Evolutionary conservation across 306 rosid genomes (phyloP), one percentile per base, ranked within the genome.

Genomic region (Begonia masoniana): DNA sequence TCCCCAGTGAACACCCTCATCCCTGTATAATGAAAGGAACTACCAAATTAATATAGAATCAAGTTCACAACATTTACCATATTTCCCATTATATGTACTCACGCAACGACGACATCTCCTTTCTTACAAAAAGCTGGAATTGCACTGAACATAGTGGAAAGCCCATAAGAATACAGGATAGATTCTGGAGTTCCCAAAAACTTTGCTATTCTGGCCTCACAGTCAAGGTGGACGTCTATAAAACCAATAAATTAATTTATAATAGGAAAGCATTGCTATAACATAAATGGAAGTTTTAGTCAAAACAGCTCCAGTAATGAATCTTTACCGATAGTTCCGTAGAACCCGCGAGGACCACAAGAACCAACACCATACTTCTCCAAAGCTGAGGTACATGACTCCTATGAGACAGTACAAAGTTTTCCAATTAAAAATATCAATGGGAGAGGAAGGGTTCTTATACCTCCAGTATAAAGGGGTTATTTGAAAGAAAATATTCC

Each of bases 1-100:
- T 66, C 96, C 96, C 99, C 99, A 92, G 67, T 92, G 99, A 50
- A 86, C 99, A 63, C 96, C 99, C 64, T 92, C 99, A 41, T 92
- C 99, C 61, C 96, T 92, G 74, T 55, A 66, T 78, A 54, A 14
- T 56, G 14, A 54, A 61, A 45, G 61, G 13, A 51, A 24, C 36
- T 21, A 51, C 50, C 10, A 52, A 11, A 39, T 58, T 45, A 43
- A 45, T 45, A 47, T 41, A 46, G 11, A 21, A 43, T n/a, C 13
- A 45, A 10, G 7, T 2, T 45, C 49, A 45, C n/a, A 11, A 45
- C 7, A 10, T 12, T 45, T 45, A 45, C 39, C 39, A 7, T 31
- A 31, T 31, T 31, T 31, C 9, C 39, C 1, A 7, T 31, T 31
- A 31, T 31, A 31, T 4, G 39, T 31, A 45, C 99, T 83, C 81